phyloP scores from a whole-genome alignment of 257 asterid genomes.

The Voacanga thouarsii region DNA sequence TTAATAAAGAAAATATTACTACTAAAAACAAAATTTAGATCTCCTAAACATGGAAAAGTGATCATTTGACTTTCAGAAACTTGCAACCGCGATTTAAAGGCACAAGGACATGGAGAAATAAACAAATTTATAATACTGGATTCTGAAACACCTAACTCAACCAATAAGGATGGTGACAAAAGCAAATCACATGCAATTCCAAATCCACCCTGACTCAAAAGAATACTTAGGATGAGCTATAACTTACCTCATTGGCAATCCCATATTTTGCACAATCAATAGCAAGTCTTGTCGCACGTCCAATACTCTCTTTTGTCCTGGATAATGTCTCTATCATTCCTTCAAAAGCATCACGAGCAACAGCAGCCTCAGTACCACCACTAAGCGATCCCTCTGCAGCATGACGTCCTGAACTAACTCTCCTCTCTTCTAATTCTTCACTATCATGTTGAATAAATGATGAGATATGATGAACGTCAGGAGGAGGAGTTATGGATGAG shows the following conservation, averaged over 20 bases:
- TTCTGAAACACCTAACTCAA: not conserved
- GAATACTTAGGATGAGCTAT: not conserved
- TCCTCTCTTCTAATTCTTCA: slow-evolving; percentile 64
- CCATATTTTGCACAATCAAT: slow-evolving; percentile 98
- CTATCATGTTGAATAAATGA: slow-evolving; percentile 51
- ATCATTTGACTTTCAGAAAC: too few relatives aligned
- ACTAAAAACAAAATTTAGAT: not conserved
- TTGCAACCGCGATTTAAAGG: not conserved
- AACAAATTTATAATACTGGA: not conserved
- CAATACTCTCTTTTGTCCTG: slow-evolving; percentile 97
- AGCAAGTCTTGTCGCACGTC: slow-evolving; percentile 99
- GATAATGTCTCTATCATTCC: slow-evolving; percentile 99
- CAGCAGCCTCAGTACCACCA: slow-evolving; percentile 96
- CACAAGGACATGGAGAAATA: not conserved
- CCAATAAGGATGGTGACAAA: not conserved
- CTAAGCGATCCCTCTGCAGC: slow-evolving; percentile 75
- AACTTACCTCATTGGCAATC: slow-evolving; percentile 77
- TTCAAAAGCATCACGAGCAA: slow-evolving; percentile 98
- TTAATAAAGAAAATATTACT: not conserved
- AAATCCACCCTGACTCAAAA: not conserved
- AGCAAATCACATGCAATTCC: not conserved
- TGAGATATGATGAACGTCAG: slow-evolving; percentile 50
- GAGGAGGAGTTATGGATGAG: slow-evolving; percentile 40
- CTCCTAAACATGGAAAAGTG: too few relatives aligned
- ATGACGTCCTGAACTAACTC: slow-evolving; percentile 59